These are phyloP conservation scores for Stachybotrys chartarum DNA, from an alignment of 2,329 filamentous ascomycete genomes.

Conservation along the genomic window DNA sequence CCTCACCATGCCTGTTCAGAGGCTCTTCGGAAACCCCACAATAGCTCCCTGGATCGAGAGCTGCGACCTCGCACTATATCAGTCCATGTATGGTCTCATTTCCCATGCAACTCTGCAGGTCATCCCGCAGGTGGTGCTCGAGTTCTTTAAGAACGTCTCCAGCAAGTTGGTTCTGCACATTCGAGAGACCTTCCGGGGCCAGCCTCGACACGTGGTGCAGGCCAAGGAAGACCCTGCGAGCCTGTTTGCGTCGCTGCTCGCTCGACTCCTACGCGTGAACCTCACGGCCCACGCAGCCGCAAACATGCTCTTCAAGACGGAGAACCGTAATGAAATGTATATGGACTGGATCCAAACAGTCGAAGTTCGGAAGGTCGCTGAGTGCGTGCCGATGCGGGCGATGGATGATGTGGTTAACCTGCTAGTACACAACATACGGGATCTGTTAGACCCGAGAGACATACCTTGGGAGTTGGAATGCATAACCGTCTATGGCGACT, in stretches of 20 bases:
- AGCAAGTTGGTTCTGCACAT: conserved; percentile 76
- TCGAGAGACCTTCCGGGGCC: conserved; percentile 73
- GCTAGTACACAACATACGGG: conserved; percentile 59
- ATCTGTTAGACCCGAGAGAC: conserved; percentile 61
- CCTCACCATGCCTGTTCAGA: conserved; percentile 92
- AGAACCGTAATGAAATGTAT: conserved; percentile 93
- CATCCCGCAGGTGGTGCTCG: conserved; percentile 78
- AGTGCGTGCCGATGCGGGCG: conserved; percentile 53
- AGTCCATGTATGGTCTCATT: conserved; percentile 92
- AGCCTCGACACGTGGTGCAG: conserved; percentile 76
- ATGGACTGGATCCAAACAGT: conserved; percentile 74
- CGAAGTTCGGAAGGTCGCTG: conserved; percentile 53
- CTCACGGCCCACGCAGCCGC: conserved; percentile 89
- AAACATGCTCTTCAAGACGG: conserved; percentile 82
- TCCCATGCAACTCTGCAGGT: conserved; percentile 86
- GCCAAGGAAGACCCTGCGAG: conserved; percentile 86
- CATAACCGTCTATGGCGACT: conserved; percentile 52
- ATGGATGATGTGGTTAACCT: conserved; percentile 62
- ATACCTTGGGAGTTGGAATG: conserved; percentile 60
- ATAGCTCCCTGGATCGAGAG: conserved; percentile 91
- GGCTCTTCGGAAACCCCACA: conserved; percentile 73
- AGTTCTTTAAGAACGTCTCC: conserved; percentile 81
- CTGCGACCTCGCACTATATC: conserved; percentile 92
- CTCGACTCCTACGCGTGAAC: conserved; percentile 85
- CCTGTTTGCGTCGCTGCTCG: conserved; percentile 78